phyloP scores from a whole-genome alignment of 1,284 basidiomycete species.

The Fomitopsis palustris region DNA sequence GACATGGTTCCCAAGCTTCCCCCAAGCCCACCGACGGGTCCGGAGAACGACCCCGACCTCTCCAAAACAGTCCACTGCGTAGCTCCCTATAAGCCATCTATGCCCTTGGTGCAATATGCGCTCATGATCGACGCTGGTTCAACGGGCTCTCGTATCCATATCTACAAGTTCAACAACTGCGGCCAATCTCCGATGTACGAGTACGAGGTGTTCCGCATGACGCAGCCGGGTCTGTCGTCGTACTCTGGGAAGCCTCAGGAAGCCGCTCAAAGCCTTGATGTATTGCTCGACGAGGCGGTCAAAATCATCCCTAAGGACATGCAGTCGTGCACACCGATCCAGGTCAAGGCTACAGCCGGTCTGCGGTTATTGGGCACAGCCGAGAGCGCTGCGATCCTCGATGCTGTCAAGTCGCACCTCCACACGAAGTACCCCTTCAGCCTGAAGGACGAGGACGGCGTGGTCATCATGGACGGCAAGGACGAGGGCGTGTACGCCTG shows the following conservation, averaged over 20 bases:
- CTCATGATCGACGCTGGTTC: slow-evolving; percentile 99
- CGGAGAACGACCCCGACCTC: slow-evolving; percentile 62
- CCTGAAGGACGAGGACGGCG: slow-evolving; percentile 58
- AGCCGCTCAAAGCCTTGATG: slow-evolving; percentile 82
- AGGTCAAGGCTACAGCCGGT: slow-evolving; percentile 95
- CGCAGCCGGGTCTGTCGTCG: slow-evolving; percentile 78
- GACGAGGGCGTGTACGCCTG: slow-evolving; percentile 98
- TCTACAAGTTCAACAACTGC: slow-evolving; percentile 98
- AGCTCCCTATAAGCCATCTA: slow-evolving; percentile 42
- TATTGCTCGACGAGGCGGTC: slow-evolving; percentile 79
- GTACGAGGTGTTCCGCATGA: slow-evolving; percentile 90
- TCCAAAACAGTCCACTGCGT: slow-evolving; percentile 67
- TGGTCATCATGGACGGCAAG: slow-evolving; percentile 93
- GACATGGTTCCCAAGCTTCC: slow-evolving; percentile 15
- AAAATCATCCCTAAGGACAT: slow-evolving; percentile 71
- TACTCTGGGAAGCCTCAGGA: slow-evolving; percentile 56
- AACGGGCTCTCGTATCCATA: slow-evolving; percentile 94
- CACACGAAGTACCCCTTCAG: slow-evolving; percentile 72
- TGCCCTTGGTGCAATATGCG: slow-evolving; percentile 82
- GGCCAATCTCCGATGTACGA: slow-evolving; percentile 77
- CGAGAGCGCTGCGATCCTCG: slow-evolving; percentile 75
- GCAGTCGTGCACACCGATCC: slow-evolving; percentile 80
- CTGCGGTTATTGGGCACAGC: slow-evolving; percentile 71
- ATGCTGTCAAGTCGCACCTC: slow-evolving; percentile 70
- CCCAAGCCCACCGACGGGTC: slow-evolving; percentile 40